These are phyloP conservation scores for Dillenia turbinata DNA, from an alignment of 164 flowering plant species.

Conservation along the genomic window DNA sequence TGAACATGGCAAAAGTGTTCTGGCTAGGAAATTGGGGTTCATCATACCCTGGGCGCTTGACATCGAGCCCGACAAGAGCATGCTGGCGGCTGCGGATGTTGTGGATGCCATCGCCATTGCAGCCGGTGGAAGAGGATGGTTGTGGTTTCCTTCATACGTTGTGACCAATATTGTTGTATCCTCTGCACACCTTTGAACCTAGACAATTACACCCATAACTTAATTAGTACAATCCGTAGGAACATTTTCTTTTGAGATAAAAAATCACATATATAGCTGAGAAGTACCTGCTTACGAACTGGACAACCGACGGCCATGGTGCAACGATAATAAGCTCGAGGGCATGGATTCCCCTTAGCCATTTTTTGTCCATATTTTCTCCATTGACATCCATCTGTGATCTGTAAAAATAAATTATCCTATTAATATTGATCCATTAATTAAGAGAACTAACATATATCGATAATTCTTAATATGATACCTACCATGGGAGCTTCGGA, in stretches of 20 bases:
- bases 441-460: neutral
- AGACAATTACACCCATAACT: neutral
- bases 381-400: conserved; percentile 79
- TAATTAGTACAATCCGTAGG: too few relatives aligned
- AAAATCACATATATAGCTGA: neutral
- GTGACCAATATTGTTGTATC: conserved; percentile 56
- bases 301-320: conserved; percentile 79
- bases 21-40: conserved; percentile 61
- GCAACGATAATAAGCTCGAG: conserved; percentile 71
- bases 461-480: too few relatives aligned
- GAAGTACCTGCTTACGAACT: conserved; percentile 61
- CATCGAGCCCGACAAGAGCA: conserved; percentile 82
- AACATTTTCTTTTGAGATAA: neutral
- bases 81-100: conserved; percentile 65
- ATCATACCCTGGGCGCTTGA: conserved; percentile 57
- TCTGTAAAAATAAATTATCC: conserved; percentile 28
- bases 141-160: conserved; percentile 65
- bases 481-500: conserved; percentile 78
- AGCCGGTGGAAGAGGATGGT: conserved; percentile 67
- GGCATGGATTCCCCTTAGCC: conserved; percentile 78
- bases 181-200: conserved; percentile 79
- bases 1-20: conserved; percentile 63
- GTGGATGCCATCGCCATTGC: conserved; percentile 77
- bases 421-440: neutral
- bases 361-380: conserved; percentile 73